A percentile compares a stretch with the other conserved stretches of the same genome.
These are phyloP conservation scores for Clonostachys rhizophaga DNA, from an alignment of 2,329 filamentous ascomycete genomes.

Conservation along the genomic window DNA sequence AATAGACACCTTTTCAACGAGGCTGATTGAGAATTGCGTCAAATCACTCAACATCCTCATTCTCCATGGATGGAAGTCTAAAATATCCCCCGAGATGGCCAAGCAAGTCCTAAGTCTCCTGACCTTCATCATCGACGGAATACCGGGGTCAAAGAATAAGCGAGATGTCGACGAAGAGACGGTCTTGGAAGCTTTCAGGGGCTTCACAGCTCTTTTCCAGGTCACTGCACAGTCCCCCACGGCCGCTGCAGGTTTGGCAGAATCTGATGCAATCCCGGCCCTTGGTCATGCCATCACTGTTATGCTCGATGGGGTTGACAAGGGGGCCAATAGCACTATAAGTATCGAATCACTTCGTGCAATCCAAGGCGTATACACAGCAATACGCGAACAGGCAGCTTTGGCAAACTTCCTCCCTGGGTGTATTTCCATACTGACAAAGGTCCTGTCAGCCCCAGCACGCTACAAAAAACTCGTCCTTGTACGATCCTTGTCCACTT, in stretches of 20 bases:
- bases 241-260: constrained; percentile 43
- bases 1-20: constrained; percentile 66
- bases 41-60: constrained; percentile 73
- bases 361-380: constrained; percentile 55
- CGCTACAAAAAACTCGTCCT: constrained; percentile 56
- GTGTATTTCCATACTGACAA: constrained; percentile 76
- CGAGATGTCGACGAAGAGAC: constrained; percentile 66
- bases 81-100: constrained; percentile 66
- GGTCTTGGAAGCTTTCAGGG: constrained; percentile 63
- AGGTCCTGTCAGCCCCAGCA: constrained; percentile 65
- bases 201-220: constrained; percentile 62
- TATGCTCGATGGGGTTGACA: constrained; percentile 67
- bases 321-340: constrained; percentile 60
- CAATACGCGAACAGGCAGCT: constrained; percentile 67
- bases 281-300: constrained; percentile 80
- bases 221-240: constrained; percentile 47
- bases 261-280: constrained; percentile 64
- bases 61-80: constrained; percentile 70
- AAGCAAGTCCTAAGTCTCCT: constrained; percentile 84
- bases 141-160: constrained; percentile 46
- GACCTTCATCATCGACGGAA: constrained; percentile 74
- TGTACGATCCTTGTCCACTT: constrained; percentile 51
- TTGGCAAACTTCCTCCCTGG: constrained; percentile 85
- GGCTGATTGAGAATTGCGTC: constrained; percentile 70
- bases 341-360: constrained; percentile 67